Conservation (phyloP, 1,284 basidiomycete species). For the Schizopora paradoxa region DNA sequence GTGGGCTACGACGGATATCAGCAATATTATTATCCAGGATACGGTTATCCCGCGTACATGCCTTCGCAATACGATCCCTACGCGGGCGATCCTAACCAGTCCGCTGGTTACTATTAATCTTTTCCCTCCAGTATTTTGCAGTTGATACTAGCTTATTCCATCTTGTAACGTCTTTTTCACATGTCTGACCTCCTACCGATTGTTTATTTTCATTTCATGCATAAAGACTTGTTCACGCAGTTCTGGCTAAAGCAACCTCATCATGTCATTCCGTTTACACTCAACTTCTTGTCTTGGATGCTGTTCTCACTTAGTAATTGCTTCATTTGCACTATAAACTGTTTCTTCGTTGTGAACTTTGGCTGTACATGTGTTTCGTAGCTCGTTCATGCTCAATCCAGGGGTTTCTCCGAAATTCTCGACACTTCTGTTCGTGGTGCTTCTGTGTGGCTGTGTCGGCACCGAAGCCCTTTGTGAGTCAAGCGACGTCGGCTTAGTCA, state of each 20-base stretch:
- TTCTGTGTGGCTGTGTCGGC: neutral
- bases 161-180: too few relatives aligned
- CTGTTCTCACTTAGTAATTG: constrained; percentile 1
- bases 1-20: constrained; percentile 53
- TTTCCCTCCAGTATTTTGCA: constrained; percentile 49
- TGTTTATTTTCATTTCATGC: too few relatives aligned
- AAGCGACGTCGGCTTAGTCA: too few relatives aligned
- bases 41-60: constrained; percentile 60
- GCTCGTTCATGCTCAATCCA: neutral
- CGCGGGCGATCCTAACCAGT: constrained; percentile 42
- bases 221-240: neutral
- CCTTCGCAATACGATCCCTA: constrained; percentile 63
- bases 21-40: constrained; percentile 61
- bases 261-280: neutral
- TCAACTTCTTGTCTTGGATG: neutral
- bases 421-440: neutral
- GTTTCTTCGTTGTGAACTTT: constrained; percentile 1
- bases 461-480: neutral
- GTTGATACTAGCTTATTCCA: constrained; percentile 17
- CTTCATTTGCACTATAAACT: neutral
- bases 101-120: constrained; percentile 60
- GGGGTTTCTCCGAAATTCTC: constrained; percentile 4
- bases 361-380: constrained; percentile 1
- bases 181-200: too few relatives aligned
- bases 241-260: neutral